Evolutionary conservation across 225 moss, liverwort and hornwort species (phyloP).

Genomic region (Polytrichum formosum): DNA sequence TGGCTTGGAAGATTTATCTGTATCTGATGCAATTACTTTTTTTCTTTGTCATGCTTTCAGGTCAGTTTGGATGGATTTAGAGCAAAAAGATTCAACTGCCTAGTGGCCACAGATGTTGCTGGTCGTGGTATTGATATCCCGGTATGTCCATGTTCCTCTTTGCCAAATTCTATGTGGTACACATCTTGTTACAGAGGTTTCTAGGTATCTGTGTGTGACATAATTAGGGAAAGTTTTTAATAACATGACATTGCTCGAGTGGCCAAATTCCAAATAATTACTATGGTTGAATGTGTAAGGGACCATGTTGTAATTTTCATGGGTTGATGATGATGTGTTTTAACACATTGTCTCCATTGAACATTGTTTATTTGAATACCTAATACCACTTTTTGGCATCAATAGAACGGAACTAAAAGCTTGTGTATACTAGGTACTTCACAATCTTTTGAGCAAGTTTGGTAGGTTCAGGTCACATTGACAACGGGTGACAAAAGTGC

Average conservation of each 20-base stretch:
- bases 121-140: constrained; percentile 78
- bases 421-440: background rate
- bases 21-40: constrained; percentile 1
- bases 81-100: constrained; percentile 63
- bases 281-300: background rate
- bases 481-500: background rate
- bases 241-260: background rate
- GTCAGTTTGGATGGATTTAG: constrained; percentile 70
- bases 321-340: no score
- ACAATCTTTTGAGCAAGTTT: background rate
- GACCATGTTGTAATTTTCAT: no score
- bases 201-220: background rate
- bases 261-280: background rate
- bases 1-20: background rate
- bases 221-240: background rate
- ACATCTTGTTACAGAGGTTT: background rate
- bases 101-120: constrained; percentile 66
- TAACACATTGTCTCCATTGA: no score
- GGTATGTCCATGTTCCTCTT: constrained; percentile 20
- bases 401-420: background rate
- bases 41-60: constrained; percentile 3
- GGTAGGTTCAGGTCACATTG: background rate
- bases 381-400: background rate
- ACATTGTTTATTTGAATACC: background rate
- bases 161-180: no score